phyloP scores from a whole-genome alignment of 176 grass and related monocot species.

The Thalia dealbata region DNA sequence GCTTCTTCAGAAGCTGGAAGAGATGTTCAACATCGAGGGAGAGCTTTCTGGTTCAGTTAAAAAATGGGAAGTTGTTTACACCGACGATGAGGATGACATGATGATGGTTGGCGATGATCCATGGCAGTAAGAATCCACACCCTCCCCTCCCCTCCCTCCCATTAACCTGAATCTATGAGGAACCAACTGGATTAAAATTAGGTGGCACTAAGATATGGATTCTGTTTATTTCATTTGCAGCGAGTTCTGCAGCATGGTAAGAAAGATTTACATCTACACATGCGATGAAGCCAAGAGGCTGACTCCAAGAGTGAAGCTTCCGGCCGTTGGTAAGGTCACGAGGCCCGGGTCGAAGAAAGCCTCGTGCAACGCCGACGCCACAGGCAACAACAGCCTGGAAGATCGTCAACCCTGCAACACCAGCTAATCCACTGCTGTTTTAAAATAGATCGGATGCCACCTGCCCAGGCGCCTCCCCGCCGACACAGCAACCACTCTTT shows the following conservation, averaged over 20 bases:
- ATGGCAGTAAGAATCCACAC: slow-evolving; percentile 29
- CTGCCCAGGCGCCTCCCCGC: neutral
- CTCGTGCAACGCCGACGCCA: slow-evolving; percentile 13
- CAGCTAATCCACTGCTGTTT: neutral
- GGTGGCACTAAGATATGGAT: neutral
- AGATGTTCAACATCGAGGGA: slow-evolving; percentile 8
- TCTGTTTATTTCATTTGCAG: slow-evolving; percentile 29
- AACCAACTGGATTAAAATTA: no score
- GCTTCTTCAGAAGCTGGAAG: slow-evolving; percentile 9
- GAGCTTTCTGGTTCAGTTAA: neutral
- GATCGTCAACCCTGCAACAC: neutral
- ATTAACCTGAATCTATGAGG: neutral
- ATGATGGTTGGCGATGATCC: slow-evolving; percentile 17
- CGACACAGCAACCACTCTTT: neutral
- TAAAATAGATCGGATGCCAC: neutral
- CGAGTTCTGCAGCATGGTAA: slow-evolving; percentile 72
- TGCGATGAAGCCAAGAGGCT: slow-evolving; percentile 59
- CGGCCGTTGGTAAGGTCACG: slow-evolving; percentile 16
- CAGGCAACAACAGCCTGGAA: neutral
- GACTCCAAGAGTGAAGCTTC: slow-evolving; percentile 35
- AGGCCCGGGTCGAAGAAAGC: slow-evolving; percentile 29
- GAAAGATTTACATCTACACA: slow-evolving; percentile 74
- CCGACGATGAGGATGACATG: slow-evolving; percentile 18
- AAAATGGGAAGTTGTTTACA: slow-evolving; percentile 15
- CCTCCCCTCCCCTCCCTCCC: no score